Conservation (phyloP, 75 land plant genomes). For the Picea sitchensis region DNA sequence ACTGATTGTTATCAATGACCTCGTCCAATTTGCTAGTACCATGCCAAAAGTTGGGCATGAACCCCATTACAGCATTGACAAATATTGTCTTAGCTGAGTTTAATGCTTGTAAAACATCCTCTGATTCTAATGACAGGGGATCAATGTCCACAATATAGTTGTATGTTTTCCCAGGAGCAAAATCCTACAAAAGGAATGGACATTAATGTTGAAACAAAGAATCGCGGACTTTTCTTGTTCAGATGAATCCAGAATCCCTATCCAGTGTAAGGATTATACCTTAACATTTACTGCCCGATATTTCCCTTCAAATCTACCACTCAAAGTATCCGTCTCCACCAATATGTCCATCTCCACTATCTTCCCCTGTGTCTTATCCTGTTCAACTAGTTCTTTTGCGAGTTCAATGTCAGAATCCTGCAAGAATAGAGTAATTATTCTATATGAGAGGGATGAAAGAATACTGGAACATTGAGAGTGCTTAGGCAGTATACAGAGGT, state of each 20-base stretch:
- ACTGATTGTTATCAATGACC: constrained; percentile 34
- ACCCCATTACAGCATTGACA: constrained; percentile 55
- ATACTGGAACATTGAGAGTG: no score
- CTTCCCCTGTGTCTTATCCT: constrained; percentile 35
- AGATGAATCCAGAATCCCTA: no score
- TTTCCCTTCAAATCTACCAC: constrained; percentile 39
- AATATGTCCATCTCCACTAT: constrained; percentile 37
- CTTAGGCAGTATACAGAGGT: no score
- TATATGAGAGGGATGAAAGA: no score
- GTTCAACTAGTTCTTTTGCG: constrained; percentile 42
- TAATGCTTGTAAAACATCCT: constrained; percentile 25
- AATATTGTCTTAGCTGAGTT: constrained; percentile 49
- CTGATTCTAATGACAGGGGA: constrained; percentile 38
- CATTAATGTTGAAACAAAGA: no score
- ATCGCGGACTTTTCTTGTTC: no score
- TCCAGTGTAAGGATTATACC: constrained; percentile 13
- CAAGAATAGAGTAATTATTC: background rate
- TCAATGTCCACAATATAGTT: constrained; percentile 46
- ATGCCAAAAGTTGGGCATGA: constrained; percentile 54
- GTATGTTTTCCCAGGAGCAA: constrained; percentile 26
- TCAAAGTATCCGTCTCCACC: constrained; percentile 37
- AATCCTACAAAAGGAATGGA: constrained; percentile 13
- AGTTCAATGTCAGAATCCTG: constrained; percentile 57
- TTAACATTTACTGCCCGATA: constrained; percentile 30
- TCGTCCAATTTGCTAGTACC: constrained; percentile 55